Base-by-base conservation (phyloP, 2,329 filamentous ascomycete genomes). In the Zymoseptoria crescenta region DNA sequence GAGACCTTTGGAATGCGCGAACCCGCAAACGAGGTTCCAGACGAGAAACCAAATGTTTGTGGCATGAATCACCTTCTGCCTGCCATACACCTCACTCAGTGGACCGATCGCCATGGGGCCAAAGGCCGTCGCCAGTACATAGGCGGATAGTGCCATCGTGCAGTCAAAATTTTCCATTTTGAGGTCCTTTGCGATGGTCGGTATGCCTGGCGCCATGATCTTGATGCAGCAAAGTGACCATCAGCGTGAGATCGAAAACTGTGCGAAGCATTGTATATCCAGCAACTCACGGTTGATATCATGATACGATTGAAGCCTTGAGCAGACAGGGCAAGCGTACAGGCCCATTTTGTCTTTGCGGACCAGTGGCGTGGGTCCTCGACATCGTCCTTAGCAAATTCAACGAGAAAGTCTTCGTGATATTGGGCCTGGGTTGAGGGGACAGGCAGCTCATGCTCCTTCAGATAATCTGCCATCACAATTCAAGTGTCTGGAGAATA, bases 291-390 rank as follows among this genome's bases (percentile, higher is more conserved):
- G 35, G 0, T 79, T 80, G 19, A 35, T 45, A 80, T 77, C 62
- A 82, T 74, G 59, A 81, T 80, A 8, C 77, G 77, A 51, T 79
- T 80, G 63, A 82, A 81, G 7, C 78, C 79, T 0, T 77, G 79
- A 2, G 75, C 75, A 0, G 79, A 81, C 0, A 81, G 72, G 3
- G 80, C 74, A 53, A 77, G 67, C 2, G 79, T 82, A 1, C 79
- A 76, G 0, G 73, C 72, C 80, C 80, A 82, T 67, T 81, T 82
- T 10, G 35, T 41, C 16, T 16, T 41, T 16, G 10, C 10, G 16
- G 13, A 16, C 35, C 35, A 41, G 13, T 41, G 35, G 4, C 35
- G 35, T 6, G 35, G 10, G 35, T 41, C 35, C 10, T 41, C 35
- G 1, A 10, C 13, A 16, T 41, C 35, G 35, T 16, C 35, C 16